Evolutionary conservation across 495 filamentous ascomycete genomes (phyloP), one percentile per base, ranked within the genome.

Genomic region (Aspergillus campestris): DNA sequence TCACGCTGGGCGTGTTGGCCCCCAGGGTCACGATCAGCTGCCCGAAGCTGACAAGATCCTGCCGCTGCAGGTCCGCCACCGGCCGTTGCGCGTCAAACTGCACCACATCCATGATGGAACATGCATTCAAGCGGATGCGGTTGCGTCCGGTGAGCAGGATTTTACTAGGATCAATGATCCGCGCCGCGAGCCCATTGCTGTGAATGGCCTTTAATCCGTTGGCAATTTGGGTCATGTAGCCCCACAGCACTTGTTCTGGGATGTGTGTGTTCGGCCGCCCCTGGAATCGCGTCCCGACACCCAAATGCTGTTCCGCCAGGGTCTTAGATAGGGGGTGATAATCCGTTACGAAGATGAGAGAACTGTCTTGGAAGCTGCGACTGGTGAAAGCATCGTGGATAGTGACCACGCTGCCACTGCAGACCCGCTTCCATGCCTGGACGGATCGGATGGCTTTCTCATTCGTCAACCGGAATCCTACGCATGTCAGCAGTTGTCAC

Each of bases 351-450:
- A 97, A 86, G 47, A 98, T 84, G 42, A 98, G 74, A 11, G 94
- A 97, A 62, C 84, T 94, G 56, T 97, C 94, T 48, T 89, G 86
- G 66, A 97, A 98, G 38, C 82, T 83, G 33, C 87, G 73, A 34
- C 87, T 95, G 6, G 92, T 97, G 60, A 97, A 97, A 3, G 87
- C 87, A 66, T 95, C 87, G 56, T 94, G 84, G 8, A 95, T 77
- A 2, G 82, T 84, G 12, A 97, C 91, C 24, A 97, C 80, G 50
- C 81, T 87, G 40, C 82, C 84, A 57, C 82, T 90, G 55, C 74
- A 77, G 12, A 98, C 77, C 38, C 86, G 82, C 54, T 89, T 92
- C 94, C 94, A 98, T n/a, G 82, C 81, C 49, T 89, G 86, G 34
- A 94, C 82, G 7, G 83, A 79, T 27, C 82, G 78, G 27, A 96